Base-by-base conservation (phyloP, 2,329 filamentous ascomycete genomes). In the Microascus cirrosus region DNA sequence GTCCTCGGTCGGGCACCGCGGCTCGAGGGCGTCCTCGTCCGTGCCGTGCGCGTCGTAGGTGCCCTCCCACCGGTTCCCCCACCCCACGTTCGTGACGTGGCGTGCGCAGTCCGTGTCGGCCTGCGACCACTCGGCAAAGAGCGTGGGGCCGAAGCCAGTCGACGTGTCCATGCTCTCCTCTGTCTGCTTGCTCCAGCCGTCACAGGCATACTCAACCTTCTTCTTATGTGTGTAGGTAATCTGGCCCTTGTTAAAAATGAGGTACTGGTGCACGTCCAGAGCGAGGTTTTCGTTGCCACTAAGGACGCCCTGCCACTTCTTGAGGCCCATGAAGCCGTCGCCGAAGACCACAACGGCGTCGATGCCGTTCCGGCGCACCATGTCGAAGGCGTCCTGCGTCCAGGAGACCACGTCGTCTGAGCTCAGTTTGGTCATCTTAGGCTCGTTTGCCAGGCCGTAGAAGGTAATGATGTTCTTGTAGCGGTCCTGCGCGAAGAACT, bases 201-300 rank as follows among this genome's bases (percentile, higher is more conserved):
- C 74, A 69, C 87, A 91, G 12, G 86, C 84, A 63, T 87, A 85
- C 59, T 83, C 77, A 57, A 90, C 74, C 69, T 89, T 89, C 60
- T 79, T 78, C 18, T 80, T 76, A 68, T 89, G 86, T 34, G 79
- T 81, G 59, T 87, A 77, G 13, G 77, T 76, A 60, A 90, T 80
- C 62, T 88, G 83, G 58, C 81, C 81, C 1, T 76, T 76, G 70
- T 90, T 89, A 75, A 91, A 91, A 65, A 89, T 89, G 60, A 87
- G 84, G 68, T 91, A 91, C 66, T 90, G 86, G 69, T 91, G 87
- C 1, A 85, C 87, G 69, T 91, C 87, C n/a, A 91, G 77, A 2
- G 89, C 74, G 58, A 91, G 74, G 22, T 81, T 73, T 5, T 75
- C 73, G 60, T 81, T 77, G 53, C 74, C 72, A 63, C 82, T 76